Evolutionary conservation across 208 protist species (phyloP).

Genomic region (Herpetomonas tarakana): DNA sequence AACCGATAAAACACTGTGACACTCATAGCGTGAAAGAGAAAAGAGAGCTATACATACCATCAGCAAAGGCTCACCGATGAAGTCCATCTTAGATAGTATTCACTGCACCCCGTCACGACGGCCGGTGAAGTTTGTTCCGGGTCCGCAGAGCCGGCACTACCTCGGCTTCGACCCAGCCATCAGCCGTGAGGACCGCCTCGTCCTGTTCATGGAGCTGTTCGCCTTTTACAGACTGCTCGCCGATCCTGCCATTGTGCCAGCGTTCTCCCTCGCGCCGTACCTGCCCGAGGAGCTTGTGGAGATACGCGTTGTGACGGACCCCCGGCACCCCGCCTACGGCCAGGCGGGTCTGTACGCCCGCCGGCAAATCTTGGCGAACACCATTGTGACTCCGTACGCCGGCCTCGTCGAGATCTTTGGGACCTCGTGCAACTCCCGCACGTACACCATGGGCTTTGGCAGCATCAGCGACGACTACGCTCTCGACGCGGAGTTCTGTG

Average conservation of each 20-base stretch:
- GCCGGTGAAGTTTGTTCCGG: slow-evolving; percentile 66
- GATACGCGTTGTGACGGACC: slow-evolving; percentile 75
- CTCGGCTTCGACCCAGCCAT: slow-evolving; percentile 74
- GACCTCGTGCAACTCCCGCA: slow-evolving; percentile 80
- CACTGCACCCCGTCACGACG: slow-evolving; percentile 59
- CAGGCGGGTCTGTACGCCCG: slow-evolving; percentile 83
- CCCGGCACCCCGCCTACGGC: slow-evolving; percentile 81
- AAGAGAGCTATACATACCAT: no score
- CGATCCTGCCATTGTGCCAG: slow-evolving; percentile 31
- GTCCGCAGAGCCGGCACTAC: slow-evolving; percentile 56
- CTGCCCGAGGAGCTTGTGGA: slow-evolving; percentile 72
- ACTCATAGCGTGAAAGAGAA: no score
- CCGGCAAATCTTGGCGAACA: slow-evolving; percentile 57
- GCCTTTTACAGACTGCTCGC: slow-evolving; percentile 37
- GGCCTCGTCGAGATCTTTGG: slow-evolving; percentile 81
- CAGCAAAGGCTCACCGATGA: no score
- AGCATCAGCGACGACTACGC: slow-evolving; percentile 75
- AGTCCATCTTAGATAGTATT: slow-evolving; percentile 19
- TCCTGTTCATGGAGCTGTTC: slow-evolving; percentile 70
- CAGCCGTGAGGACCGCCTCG: slow-evolving; percentile 58
- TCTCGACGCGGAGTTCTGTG: slow-evolving; percentile 86
- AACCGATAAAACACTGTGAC: no score
- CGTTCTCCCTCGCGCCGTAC: slow-evolving; percentile 43
- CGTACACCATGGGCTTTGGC: slow-evolving; percentile 90
- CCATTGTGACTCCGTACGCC: slow-evolving; percentile 74